Percentiles rank a stretch among this genome's conserved stretches.
Conservation (phyloP, 495 filamentous ascomycete genomes). For the Xylaria telfairii region DNA sequence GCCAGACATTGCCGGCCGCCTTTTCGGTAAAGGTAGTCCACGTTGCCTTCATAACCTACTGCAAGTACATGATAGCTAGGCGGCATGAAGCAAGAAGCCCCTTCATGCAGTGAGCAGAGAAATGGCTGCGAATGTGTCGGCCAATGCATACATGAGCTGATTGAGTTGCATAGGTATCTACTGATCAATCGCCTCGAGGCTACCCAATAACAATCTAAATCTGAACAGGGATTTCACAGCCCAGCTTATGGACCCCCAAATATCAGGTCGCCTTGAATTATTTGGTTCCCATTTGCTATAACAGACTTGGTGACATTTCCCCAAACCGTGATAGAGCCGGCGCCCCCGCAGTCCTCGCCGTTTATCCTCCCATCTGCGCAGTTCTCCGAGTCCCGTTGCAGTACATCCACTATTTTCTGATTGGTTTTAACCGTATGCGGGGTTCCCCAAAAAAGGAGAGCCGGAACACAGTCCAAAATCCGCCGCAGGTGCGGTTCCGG, state of each 20-base stretch:
- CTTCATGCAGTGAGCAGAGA: neutral
- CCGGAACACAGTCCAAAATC: neutral
- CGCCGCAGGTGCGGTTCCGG: neutral
- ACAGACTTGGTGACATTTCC: neutral
- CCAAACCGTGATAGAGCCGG: neutral
- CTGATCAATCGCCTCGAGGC: neutral
- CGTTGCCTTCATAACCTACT: no score
- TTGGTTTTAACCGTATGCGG: constrained; percentile 5
- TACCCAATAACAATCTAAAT: neutral
- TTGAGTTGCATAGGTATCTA: neutral
- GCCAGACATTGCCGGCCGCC: no score
- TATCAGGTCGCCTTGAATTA: neutral
- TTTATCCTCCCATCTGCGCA: neutral
- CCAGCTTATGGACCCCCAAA: neutral
- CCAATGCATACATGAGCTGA: neutral
- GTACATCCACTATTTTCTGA: neutral
- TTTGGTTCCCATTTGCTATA: neutral
- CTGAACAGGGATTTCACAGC: neutral
- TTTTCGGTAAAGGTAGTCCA: no score
- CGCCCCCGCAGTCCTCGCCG: neutral
- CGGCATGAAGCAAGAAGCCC: neutral
- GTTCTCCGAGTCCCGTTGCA: constrained; percentile 1
- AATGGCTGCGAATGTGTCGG: neutral
- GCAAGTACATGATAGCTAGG: no score
- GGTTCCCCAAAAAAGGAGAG: neutral